phyloP scores from a whole-genome alignment of 257 asterid genomes.

The Anisodus tanguticus region DNA sequence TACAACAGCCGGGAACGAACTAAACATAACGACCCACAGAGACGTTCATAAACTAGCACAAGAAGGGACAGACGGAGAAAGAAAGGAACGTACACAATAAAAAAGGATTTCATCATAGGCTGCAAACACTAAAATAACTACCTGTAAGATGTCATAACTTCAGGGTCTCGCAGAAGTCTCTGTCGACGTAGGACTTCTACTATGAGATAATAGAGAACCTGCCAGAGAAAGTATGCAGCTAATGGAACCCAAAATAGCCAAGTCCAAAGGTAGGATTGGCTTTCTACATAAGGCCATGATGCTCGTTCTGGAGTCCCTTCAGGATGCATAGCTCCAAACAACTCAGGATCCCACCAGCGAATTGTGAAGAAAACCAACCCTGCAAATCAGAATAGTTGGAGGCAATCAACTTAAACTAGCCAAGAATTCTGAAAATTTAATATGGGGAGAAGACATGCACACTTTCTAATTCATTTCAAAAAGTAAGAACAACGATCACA shows the following conservation, averaged over 20 bases:
- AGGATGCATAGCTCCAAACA: constrained; percentile 85
- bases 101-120: not conserved
- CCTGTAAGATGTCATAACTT: constrained; percentile 99
- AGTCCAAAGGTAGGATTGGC: constrained; percentile 85
- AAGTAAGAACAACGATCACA: not conserved
- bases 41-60: constrained; percentile 12
- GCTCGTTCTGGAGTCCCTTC: constrained; percentile 69
- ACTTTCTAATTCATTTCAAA: not conserved
- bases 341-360: constrained; percentile 97
- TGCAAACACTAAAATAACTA: constrained; percentile 30
- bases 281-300: constrained; percentile 85
- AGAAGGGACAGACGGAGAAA: not conserved
- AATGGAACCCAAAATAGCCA: constrained; percentile 92
- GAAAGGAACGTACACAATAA: not conserved
- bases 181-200: constrained; percentile 92
- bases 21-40: not conserved
- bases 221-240: constrained; percentile 80
- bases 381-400: constrained; percentile 41
- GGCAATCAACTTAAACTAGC: not conserved
- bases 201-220: constrained; percentile 83
- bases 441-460: not conserved
- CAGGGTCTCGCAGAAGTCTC: constrained; percentile 84
- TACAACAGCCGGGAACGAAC: not conserved
- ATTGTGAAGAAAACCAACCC: constrained; percentile 96
- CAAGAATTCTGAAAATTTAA: not conserved